Base-by-base conservation (phyloP, 1,284 basidiomycete species). In the Tilletia caries region DNA sequence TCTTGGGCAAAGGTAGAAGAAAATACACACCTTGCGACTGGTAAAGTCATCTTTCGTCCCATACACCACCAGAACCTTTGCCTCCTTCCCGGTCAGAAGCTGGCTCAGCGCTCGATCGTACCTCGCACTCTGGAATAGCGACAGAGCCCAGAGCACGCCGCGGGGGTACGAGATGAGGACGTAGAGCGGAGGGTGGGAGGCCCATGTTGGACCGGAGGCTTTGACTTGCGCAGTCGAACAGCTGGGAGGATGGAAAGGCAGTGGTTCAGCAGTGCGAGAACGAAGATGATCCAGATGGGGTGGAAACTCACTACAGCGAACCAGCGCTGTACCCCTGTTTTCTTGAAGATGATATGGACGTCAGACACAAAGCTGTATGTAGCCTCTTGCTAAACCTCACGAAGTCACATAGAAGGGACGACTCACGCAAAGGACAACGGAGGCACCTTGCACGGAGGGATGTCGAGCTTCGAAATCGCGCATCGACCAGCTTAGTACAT, bases 31-130 rank as follows among this genome's bases (percentile, higher is more conserved):
- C 50, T 67, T 46, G 12, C 41, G 29, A 0, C 68, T 70, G 1
- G 75, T 76, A 46, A 76, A 76, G 43, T 76, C 73, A 58, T 76
- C 75, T 25, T 67, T 41, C 41, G 73, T 70, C 1, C 75, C 75
- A 33, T 73, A 75, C 1, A 76, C 27, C 20, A 71, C 68, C 12
- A 76, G 41, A 0, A 75, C 68, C 5, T 33, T 13, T 5, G 41
- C 41, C n/a, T 25, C 32, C n/a, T 15, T 23, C 18, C 37, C 62
- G 23, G 60, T 2, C 27, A 75, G 41, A 1, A 77, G 66, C 60
- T 13, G 43, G n/a, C 71, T 70, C 3, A 77, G 67, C 1, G 71
- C 71, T 13, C 43, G 27, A 3, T 66, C 66, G 46, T 75, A 75
- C 0, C 70, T 66, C 8, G 15, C 34, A 5, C 65, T 70, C 2